Conservation (phyloP, 306 rosid species). For the Sesbania bispinosa region DNA sequence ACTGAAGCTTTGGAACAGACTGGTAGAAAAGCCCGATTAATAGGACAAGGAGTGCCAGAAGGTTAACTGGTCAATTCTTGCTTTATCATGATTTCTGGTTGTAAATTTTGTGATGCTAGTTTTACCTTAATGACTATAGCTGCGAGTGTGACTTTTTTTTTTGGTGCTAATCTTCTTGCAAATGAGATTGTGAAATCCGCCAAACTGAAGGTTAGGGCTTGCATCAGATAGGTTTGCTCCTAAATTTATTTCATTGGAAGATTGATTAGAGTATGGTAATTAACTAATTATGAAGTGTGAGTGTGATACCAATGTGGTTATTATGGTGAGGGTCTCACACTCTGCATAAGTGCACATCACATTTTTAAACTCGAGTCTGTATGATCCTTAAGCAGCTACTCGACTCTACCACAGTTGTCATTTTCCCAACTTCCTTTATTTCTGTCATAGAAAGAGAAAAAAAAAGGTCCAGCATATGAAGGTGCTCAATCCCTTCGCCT, state of each 20-base stretch:
- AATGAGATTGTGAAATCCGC: not conserved
- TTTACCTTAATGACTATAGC: not conserved
- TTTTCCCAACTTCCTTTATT: constrained; percentile 7
- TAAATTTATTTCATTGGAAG: not conserved
- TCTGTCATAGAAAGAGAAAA: too few species aligned
- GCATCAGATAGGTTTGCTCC: not conserved
- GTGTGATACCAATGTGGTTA: not conserved
- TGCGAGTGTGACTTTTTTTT: too few species aligned
- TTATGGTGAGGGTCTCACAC: not conserved
- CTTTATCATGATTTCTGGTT: not conserved
- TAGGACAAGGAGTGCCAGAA: constrained; percentile 91
- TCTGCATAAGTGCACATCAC: not conserved
- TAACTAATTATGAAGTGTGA: not conserved
- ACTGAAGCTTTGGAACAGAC: constrained; percentile 90
- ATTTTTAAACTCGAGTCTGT: not conserved
- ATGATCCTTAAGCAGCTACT: not conserved
- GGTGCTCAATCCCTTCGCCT: too few species aligned
- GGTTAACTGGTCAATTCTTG: constrained; percentile 40
- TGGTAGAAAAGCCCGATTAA: constrained; percentile 73
- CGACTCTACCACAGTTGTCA: not conserved
- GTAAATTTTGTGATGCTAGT: not conserved
- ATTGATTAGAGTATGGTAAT: not conserved
- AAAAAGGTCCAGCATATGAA: too few species aligned
- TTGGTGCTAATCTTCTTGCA: not conserved
- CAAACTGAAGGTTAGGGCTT: not conserved